Conservation (phyloP, 2,329 filamentous ascomycete genomes). For the Iodosphaeria phyllophila region DNA sequence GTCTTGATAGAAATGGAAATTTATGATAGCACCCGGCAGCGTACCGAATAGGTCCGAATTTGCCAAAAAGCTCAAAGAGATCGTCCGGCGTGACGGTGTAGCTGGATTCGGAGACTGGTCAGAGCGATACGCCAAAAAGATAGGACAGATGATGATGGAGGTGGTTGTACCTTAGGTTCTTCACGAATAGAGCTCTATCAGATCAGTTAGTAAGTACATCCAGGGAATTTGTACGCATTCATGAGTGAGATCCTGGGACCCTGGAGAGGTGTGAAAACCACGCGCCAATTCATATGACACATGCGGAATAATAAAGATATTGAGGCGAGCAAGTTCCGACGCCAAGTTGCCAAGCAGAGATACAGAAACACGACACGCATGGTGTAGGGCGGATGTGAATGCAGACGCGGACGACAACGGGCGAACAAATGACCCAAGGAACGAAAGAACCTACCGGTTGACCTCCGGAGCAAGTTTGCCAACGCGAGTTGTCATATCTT, state of each 20-base stretch:
- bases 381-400: too few species aligned
- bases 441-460: constrained; percentile 55
- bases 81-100: constrained; percentile 98
- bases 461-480: constrained; percentile 98
- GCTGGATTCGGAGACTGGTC: constrained; percentile 27
- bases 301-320: too few species aligned
- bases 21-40: constrained; percentile 14
- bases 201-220: constrained; percentile 12
- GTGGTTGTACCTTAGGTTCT: constrained; percentile 77
- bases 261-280: too few species aligned
- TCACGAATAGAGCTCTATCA: constrained; percentile 92
- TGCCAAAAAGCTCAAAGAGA: constrained; percentile 92
- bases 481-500: constrained; percentile 91
- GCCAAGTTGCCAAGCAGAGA: too few species aligned
- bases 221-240: too few species aligned
- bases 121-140: constrained; percentile 28
- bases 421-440: too few species aligned
- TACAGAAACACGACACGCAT: too few species aligned
- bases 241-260: too few species aligned
- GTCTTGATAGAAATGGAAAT: constrained; percentile 1
- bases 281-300: too few species aligned
- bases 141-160: constrained; percentile 45
- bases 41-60: constrained; percentile 89
- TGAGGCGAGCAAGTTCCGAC: too few species aligned
- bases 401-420: too few species aligned